Conservation (phyloP, 2,329 filamentous ascomycete genomes). For the Aspergillus calidoustus region DNA sequence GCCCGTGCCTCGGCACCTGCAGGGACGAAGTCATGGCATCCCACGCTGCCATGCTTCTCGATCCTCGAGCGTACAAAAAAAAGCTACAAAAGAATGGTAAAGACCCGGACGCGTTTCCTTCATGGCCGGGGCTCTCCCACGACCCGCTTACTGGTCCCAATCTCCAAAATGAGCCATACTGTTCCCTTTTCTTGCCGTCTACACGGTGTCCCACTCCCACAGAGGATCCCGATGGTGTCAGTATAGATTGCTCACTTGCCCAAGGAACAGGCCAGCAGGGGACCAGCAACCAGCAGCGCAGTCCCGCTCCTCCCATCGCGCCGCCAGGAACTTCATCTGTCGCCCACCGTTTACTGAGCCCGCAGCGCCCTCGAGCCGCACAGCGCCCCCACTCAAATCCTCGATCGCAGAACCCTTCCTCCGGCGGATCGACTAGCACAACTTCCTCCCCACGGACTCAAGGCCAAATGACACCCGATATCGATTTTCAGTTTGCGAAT, state of each 20-base stretch:
- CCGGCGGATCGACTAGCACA: conserved; percentile 18
- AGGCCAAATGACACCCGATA: conserved; percentile 20
- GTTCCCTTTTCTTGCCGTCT: conserved; percentile 19
- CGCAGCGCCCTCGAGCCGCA: conserved; percentile 21
- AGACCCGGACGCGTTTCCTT: conserved; percentile 17
- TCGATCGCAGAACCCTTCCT: conserved; percentile 18
- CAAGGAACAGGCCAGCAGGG: conserved; percentile 29
- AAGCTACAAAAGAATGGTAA: conserved; percentile 43
- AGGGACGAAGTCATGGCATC: conserved; percentile 39
- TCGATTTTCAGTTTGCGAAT: conserved; percentile 38
- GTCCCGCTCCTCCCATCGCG: conserved; percentile 22
- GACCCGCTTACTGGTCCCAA: conserved; percentile 11
- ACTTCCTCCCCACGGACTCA: conserved; percentile 19
- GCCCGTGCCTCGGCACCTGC: conserved; percentile 14
- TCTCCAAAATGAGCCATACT: conserved; percentile 19
- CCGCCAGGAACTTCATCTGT: conserved; percentile 33
- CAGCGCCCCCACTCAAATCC: conserved; percentile 20
- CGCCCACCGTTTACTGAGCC: conserved; percentile 28
- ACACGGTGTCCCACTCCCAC: conserved; percentile 21
- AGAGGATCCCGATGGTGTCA: conserved; percentile 21
- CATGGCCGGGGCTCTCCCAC: conserved; percentile 14
- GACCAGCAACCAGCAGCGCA: conserved; percentile 19
- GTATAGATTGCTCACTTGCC: conserved; percentile 30
- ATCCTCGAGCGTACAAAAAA: conserved; percentile 47
- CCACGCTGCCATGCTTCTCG: conserved; percentile 48